Evolutionary conservation across 2,329 filamentous ascomycete genomes (phyloP).

Genomic region (Sclerotinia trifoliorum): DNA sequence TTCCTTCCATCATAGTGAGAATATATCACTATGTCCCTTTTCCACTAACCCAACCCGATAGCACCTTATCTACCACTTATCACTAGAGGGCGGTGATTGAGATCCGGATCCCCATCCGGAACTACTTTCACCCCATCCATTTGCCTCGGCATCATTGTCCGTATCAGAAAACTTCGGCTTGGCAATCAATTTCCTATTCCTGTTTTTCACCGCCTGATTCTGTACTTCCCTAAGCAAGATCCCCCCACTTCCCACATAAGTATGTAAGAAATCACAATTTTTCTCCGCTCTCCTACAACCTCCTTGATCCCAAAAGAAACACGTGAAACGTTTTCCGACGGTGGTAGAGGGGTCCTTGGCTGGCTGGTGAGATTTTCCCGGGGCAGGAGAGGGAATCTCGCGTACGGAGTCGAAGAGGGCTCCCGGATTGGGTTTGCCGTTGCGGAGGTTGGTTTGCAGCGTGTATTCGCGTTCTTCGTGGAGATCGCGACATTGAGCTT

Average conservation of each 20-base stretch:
- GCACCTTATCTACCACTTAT: too few relatives aligned
- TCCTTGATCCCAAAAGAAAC: constrained; percentile 11
- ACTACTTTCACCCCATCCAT: background rate
- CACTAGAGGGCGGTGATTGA: too few relatives aligned
- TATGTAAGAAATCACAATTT: constrained; percentile 31
- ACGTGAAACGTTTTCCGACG: constrained; percentile 19
- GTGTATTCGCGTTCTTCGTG: constrained; percentile 25
- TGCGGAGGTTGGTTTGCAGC: constrained; percentile 26
- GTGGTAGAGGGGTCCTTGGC: background rate
- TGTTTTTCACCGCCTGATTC: background rate
- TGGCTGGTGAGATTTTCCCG: background rate
- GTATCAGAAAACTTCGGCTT: background rate
- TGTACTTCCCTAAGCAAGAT: background rate
- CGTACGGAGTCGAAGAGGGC: constrained; percentile 17
- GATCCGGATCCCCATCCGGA: background rate
- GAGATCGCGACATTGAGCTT: constrained; percentile 34
- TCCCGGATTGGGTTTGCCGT: constrained; percentile 29
- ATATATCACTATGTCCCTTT: too few relatives aligned
- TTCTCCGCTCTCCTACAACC: background rate
- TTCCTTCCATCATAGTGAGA: too few relatives aligned
- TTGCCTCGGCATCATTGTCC: background rate
- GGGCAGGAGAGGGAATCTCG: background rate
- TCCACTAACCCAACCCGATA: too few relatives aligned
- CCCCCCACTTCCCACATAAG: constrained; percentile 8
- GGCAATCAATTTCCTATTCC: background rate